A percentile compares a stretch with the other conserved stretches of the same genome.
These are phyloP conservation scores for Lentinula raphanica DNA, from an alignment of 768 basidiomycete species.

Conservation along the genomic window DNA sequence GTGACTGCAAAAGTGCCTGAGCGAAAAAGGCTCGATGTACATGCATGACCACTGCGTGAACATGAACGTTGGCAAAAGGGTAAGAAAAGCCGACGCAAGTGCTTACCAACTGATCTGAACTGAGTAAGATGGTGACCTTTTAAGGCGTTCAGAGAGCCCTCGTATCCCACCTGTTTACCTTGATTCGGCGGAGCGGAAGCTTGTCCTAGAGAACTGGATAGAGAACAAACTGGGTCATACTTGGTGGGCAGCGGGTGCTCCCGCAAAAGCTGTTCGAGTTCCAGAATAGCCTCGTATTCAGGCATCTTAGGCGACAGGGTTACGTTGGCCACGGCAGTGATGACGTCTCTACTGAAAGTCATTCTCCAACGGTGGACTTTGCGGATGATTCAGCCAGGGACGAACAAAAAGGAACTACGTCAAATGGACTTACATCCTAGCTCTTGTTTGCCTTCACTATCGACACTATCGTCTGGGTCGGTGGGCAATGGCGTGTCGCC, in stretches of 20 bases:
- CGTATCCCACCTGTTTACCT: neutral
- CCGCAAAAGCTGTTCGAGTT: neutral
- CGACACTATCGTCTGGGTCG: slow-evolving; percentile 18
- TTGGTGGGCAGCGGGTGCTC: neutral
- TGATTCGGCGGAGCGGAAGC: neutral
- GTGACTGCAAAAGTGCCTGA: slow-evolving; percentile 37
- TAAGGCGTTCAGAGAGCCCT: neutral
- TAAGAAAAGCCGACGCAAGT: neutral
- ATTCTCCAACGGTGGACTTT: neutral
- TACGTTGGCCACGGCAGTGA: slow-evolving; percentile 27
- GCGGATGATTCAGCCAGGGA: neutral
- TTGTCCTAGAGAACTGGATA: neutral
- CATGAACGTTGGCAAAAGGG: neutral
- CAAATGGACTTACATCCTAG: neutral
- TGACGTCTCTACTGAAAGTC: slow-evolving; percentile 9
- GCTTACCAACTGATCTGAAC: slow-evolving; percentile 26
- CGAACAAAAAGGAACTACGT: slow-evolving; percentile 14
- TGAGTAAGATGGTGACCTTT: slow-evolving; percentile 16
- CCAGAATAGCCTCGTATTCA: slow-evolving; percentile 31
- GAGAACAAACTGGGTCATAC: neutral
- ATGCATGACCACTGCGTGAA: slow-evolving; percentile 33
- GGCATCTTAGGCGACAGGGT: slow-evolving; percentile 33
- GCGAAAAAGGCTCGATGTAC: slow-evolving; percentile 44
- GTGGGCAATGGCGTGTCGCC: slow-evolving; percentile 31
- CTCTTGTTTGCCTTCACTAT: neutral